Evolutionary conservation across 2,329 filamentous ascomycete species (phyloP).

Genomic region (Claviceps fusiformis): DNA sequence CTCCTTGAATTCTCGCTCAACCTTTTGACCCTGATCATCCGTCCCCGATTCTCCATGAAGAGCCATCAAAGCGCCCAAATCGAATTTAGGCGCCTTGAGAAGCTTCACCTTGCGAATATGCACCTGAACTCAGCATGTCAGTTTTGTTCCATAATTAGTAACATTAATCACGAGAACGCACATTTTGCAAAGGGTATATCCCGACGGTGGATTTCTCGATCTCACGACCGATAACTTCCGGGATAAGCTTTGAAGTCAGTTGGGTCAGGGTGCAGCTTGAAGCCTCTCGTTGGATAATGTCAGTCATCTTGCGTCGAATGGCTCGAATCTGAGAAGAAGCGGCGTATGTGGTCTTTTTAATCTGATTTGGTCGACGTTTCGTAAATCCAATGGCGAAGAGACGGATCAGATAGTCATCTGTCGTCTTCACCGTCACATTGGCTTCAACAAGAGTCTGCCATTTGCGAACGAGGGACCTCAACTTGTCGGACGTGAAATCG

Average conservation of each 20-base stretch:
- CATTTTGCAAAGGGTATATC: conserved; percentile 99
- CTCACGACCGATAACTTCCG: conserved; percentile 97
- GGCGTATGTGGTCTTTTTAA: conserved; percentile 99
- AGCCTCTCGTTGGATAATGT: conserved; percentile 97
- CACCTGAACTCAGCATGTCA: conserved; percentile 44
- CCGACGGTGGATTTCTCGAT: conserved; percentile 99
- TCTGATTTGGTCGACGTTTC: conserved; percentile 97
- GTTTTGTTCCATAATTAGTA: not conserved
- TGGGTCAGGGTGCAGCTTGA: conserved; percentile 87
- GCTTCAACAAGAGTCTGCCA: conserved; percentile 99
- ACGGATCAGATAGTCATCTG: conserved; percentile 98
- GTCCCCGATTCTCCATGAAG: conserved; percentile 95
- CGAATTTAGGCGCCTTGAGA: conserved; percentile 97
- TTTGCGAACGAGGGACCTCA: conserved; percentile 97
- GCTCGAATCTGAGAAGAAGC: conserved; percentile 91
- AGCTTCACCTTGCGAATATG: conserved; percentile 99
- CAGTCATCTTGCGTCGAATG: conserved; percentile 99
- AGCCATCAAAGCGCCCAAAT: conserved; percentile 87
- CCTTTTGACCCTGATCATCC: conserved; percentile 96
- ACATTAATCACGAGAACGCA: conserved; percentile 32
- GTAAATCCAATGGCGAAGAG: conserved; percentile 99
- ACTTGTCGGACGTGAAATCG: conserved; percentile 99
- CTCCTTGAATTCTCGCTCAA: conserved; percentile 99
- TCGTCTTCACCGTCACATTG: conserved; percentile 99
- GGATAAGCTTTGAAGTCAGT: conserved; percentile 97